A percentile compares a stretch with the other conserved stretches of the same genome.
Evolutionary conservation across 768 basidiomycete species (phyloP).

Genomic region (Tephrocybe sp.): DNA sequence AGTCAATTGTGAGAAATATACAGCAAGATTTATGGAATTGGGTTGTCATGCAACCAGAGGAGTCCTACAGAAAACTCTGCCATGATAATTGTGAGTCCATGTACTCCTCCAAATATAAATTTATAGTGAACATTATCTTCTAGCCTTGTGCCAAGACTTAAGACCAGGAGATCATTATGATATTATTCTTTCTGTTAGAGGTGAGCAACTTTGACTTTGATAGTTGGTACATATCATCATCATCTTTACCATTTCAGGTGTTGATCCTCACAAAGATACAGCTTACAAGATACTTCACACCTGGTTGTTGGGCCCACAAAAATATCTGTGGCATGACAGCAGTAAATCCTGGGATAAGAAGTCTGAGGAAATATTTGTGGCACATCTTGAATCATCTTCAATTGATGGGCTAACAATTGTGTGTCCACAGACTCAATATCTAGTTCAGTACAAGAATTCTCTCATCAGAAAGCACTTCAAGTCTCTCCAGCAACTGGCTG

Average conservation of each 20-base stretch:
- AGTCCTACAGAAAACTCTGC: conserved; percentile 1
- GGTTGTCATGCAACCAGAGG: conserved; percentile 20
- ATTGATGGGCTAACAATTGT: conserved; percentile 27
- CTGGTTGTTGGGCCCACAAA: conserved; percentile 32
- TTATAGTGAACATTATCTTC: neutral
- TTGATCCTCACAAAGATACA: conserved; percentile 29
- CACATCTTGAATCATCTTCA: conserved; percentile 23
- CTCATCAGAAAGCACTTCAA: conserved; percentile 39
- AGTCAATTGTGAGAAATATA: conserved; percentile 12
- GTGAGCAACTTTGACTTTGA: conserved; percentile 9
- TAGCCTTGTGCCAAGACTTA: conserved; percentile 6
- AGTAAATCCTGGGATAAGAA: conserved; percentile 17
- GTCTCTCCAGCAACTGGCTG: conserved; percentile 25
- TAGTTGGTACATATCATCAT: neutral
- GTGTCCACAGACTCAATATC: conserved; percentile 25
- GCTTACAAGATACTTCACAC: conserved; percentile 39
- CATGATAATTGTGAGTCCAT: conserved; percentile 7
- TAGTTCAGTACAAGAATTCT: conserved; percentile 31
- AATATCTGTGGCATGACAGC: conserved; percentile 34
- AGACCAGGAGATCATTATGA: conserved; percentile 23
- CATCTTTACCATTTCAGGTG: conserved; percentile 8
- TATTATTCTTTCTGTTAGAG: conserved; percentile 18
- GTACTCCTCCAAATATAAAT: neutral
- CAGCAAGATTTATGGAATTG: conserved; percentile 20
- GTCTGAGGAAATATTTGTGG: conserved; percentile 20